Percentiles rank a stretch among this genome's conserved stretches.
Evolutionary conservation across 1,139 yeast genomes (phyloP).

Genomic region (Diutina ranongensis): DNA sequence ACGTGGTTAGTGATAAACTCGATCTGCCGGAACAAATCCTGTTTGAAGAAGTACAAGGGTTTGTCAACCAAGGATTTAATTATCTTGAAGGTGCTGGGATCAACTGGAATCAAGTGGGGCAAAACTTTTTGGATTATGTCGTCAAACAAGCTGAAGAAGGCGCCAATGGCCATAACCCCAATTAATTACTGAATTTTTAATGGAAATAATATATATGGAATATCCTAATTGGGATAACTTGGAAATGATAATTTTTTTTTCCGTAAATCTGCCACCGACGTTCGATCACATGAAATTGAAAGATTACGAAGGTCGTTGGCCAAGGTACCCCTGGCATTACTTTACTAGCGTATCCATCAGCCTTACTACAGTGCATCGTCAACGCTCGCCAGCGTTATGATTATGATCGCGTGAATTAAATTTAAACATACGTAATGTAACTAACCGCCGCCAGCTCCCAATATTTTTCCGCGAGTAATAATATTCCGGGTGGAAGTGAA

Average conservation of each 20-base stretch:
- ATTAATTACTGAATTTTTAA: neutral
- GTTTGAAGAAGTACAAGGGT: neutral
- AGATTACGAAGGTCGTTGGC: neutral
- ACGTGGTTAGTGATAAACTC: neutral
- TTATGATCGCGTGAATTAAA: neutral
- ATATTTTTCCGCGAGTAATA: too few species aligned
- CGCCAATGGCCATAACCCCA: neutral
- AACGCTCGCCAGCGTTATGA: too few species aligned
- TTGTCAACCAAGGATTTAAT: conserved; percentile 1
- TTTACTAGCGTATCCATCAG: neutral
- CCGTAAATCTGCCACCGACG: too few species aligned
- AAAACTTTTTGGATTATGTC: neutral
- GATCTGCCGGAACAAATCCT: neutral
- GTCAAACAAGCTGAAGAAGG: neutral
- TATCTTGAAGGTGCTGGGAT: neutral
- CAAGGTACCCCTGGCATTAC: neutral
- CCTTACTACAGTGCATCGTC: neutral
- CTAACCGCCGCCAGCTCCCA: too few species aligned
- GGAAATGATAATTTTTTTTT: too few species aligned
- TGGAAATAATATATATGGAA: neutral
- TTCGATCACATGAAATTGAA: too few species aligned
- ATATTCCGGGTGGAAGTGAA: too few species aligned
- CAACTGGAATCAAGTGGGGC: conserved; percentile 1
- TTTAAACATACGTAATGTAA: neutral
- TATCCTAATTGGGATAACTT: too few species aligned